Percentiles rank a stretch among this genome's conserved stretches.
Conservation (phyloP, 2,329 filamentous ascomycete species). For the Bisporella sp. region DNA sequence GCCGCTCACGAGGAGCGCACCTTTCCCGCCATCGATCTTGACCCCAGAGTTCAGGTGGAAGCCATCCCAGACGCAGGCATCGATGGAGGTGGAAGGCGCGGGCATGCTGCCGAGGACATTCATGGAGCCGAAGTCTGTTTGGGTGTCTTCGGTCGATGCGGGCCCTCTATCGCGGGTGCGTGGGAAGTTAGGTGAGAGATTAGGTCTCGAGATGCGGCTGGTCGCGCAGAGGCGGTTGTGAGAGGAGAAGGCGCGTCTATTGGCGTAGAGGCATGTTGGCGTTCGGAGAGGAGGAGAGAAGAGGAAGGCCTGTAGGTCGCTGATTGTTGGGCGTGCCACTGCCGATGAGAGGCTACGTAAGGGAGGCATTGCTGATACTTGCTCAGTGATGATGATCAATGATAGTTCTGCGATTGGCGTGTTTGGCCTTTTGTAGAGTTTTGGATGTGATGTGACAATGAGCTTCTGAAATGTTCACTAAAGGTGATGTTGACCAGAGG, state of each 20-base stretch:
- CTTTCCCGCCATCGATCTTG: slow-evolving; percentile 58
- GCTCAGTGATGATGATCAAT: too few relatives aligned
- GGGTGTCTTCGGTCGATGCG: slow-evolving; percentile 51
- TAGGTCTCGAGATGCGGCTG: too few relatives aligned
- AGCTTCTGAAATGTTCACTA: too few relatives aligned
- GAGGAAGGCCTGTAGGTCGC: slow-evolving; percentile 18
- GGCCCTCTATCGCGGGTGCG: slow-evolving; percentile 50
- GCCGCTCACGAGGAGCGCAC: slow-evolving; percentile 73
- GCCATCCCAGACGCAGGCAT: slow-evolving; percentile 74
- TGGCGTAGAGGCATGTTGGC: neutral
- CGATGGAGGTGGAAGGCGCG: slow-evolving; percentile 73
- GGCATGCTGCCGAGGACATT: slow-evolving; percentile 74
- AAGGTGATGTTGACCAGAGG: too few relatives aligned
- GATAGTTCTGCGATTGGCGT: too few relatives aligned
- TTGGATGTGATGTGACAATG: too few relatives aligned
- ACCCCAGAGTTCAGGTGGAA: slow-evolving; percentile 82
- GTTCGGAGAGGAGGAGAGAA: slow-evolving; percentile 7
- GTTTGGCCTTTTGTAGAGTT: too few relatives aligned
- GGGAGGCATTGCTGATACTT: too few relatives aligned
- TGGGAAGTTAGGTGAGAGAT: too few relatives aligned
- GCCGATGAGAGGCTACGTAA: too few relatives aligned
- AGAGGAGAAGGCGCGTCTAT: neutral
- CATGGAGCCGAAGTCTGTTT: slow-evolving; percentile 65
- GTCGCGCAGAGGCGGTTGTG: neutral
- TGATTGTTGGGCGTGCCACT: slow-evolving; percentile 17